These are phyloP conservation scores for Pichia kudriavzevii DNA, from an alignment of 1,139 yeast genomes.

Conservation along the genomic window DNA sequence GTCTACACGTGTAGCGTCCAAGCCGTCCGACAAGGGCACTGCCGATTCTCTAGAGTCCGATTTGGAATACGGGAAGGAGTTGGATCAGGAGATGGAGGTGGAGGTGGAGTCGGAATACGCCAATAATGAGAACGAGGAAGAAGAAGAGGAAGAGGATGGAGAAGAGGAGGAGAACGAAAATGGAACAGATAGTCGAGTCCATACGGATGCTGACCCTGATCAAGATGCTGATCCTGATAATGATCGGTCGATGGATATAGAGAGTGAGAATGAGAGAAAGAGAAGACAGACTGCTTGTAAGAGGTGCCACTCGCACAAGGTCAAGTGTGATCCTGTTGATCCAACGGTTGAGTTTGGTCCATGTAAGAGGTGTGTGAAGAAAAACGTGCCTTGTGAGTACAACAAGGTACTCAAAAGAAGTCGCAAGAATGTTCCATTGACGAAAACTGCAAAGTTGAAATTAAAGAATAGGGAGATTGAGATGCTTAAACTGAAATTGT, in stretches of 20 bases:
- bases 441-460: slow-evolving; percentile 12
- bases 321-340: slow-evolving; percentile 72
- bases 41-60: no score
- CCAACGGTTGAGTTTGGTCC: slow-evolving; percentile 47
- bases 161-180: not conserved
- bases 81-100: no score
- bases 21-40: no score
- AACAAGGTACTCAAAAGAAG: slow-evolving; percentile 52
- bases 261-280: slow-evolving; percentile 10
- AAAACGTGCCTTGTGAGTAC: slow-evolving; percentile 58
- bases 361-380: slow-evolving; percentile 66
- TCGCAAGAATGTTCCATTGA: slow-evolving; percentile 28
- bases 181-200: not conserved
- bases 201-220: not conserved
- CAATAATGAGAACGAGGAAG: not conserved
- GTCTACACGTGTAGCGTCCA: no score
- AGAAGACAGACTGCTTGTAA: slow-evolving; percentile 62
- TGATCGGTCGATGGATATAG: not conserved
- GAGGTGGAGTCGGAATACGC: no score
- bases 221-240: slow-evolving; percentile 1
- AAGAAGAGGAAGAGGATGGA: not conserved
- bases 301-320: slow-evolving; percentile 73
- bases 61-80: no score
- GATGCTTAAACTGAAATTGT: slow-evolving; percentile 11
- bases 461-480: slow-evolving; percentile 12